Percentiles rank a stretch among this genome's conserved stretches.
These are phyloP conservation scores for Acer saccharum DNA, from an alignment of 345 rosid species.

Conservation along the genomic window DNA sequence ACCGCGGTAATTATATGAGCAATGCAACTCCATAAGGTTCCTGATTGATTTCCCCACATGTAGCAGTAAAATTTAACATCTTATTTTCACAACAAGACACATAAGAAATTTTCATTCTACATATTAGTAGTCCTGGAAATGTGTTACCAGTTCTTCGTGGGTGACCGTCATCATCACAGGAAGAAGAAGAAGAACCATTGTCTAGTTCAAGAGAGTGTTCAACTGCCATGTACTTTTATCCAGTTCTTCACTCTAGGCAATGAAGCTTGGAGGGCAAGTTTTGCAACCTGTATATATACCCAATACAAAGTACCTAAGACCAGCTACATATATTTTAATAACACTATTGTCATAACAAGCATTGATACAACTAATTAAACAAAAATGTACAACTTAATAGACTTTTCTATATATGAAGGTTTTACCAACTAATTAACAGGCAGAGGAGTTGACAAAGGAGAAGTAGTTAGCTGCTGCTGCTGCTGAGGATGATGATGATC, in stretches of 20 bases:
- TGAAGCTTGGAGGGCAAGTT: neutral
- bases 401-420: neutral
- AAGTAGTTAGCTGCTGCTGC: neutral
- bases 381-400: neutral
- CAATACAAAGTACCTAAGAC: conserved; percentile 19
- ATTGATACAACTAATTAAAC: too few relatives aligned
- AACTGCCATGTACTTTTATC: conserved; percentile 32
- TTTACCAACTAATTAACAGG: conserved; percentile 5
- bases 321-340: neutral
- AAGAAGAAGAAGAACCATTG: neutral
- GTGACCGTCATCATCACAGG: conserved; percentile 44
- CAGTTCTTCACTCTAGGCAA: conserved; percentile 8
- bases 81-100: neutral
- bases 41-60: conserved; percentile 34
- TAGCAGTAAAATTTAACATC: conserved; percentile 15
- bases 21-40: conserved; percentile 48
- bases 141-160: conserved; percentile 46
- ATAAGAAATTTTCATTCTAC: neutral
- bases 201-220: conserved; percentile 30
- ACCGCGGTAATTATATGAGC: conserved; percentile 60
- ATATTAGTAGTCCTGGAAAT: conserved; percentile 1
- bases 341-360: too few relatives aligned
- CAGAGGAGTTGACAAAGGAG: neutral
- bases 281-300: conserved; percentile 13
- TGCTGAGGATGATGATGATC: too few relatives aligned